Base-by-base conservation (phyloP, 164 flowering plant genomes). In the Protea cynaroides region DNA sequence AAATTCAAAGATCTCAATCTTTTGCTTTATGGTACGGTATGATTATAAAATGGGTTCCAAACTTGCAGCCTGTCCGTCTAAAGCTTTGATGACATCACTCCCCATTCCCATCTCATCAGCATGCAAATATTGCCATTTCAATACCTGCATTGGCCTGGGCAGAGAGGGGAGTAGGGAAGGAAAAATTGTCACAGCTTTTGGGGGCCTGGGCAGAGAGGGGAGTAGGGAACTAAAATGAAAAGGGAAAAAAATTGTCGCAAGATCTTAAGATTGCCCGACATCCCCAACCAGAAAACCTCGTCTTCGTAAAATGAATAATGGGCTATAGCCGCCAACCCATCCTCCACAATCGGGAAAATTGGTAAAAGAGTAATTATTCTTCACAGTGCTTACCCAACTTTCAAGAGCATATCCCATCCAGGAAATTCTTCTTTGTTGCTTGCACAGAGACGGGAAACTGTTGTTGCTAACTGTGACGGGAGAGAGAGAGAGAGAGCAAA, bases 351-450 rank as follows among this genome's bases (percentile, higher is more conserved):
- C 8, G 4, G 50, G 36, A 25, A 44, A 65, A 43, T 24, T 18
- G 34, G 8, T 22, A 29, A 49, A 40, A 1, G 9, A 29, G 23
- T 19, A 56, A 3, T 24, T 47, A 19, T 36, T 56, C 7, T 25
- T 25, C 13, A 50, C 62, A 59, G 23, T 14, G 40, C 88, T 79
- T 81, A 87, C 97, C 98, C 89, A 52, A 89, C 76, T 83, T 71
- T 81, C 56, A 89, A 58, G 50, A 92, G 89, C n/a, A 76, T 76
- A 63, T 89, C 95, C 81, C 88, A 85, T 56, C 89, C 96, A 66
- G 96, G 96, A 79, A 88, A 86, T 54, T 67, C 66, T 74, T 81
- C 95, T 46, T 83, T 84, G 64, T 89, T 84, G 83, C 86, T 82
- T 59, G 82, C 43, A 72, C 98, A 92, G 66, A 92, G 65, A 62